Evolutionary conservation across 2,329 filamentous ascomycete genomes (phyloP).

Genomic region (Fonsecaea pugnacius): DNA sequence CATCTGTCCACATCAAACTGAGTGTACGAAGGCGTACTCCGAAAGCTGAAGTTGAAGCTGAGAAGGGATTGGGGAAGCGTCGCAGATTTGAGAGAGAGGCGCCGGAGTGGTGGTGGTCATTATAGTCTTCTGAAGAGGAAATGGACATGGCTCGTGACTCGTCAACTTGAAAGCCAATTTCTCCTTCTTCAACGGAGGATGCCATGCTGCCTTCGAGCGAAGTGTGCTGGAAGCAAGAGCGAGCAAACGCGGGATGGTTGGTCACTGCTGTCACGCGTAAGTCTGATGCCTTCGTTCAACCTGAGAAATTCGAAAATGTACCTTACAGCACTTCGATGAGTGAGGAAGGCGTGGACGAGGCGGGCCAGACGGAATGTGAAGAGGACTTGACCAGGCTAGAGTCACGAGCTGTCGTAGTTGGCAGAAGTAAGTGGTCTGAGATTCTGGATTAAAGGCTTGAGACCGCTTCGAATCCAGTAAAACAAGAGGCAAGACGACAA

Average conservation of each 20-base stretch:
- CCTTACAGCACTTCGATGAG: neutral
- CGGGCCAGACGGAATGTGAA: neutral
- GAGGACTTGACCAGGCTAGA: neutral
- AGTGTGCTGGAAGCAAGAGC: neutral
- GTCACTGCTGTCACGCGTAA: neutral
- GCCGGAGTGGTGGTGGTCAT: neutral
- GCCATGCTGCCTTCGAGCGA: neutral
- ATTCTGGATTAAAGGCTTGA: neutral
- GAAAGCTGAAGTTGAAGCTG: neutral
- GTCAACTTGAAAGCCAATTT: neutral
- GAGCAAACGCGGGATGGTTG: neutral
- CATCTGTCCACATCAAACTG: neutral
- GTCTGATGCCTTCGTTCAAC: neutral
- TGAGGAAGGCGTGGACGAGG: neutral
- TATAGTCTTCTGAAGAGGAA: neutral
- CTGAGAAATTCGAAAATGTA: neutral
- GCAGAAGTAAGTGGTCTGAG: neutral
- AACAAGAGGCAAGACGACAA: neutral
- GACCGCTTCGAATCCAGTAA: neutral
- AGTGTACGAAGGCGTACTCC: neutral
- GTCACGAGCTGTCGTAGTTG: neutral
- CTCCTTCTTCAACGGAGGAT: neutral
- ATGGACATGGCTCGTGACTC: neutral
- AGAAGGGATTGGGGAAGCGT: conserved; percentile 4
- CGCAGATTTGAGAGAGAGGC: neutral